These are phyloP conservation scores for Cercophora samala DNA, from an alignment of 495 filamentous ascomycete genomes.

Conservation along the genomic window DNA sequence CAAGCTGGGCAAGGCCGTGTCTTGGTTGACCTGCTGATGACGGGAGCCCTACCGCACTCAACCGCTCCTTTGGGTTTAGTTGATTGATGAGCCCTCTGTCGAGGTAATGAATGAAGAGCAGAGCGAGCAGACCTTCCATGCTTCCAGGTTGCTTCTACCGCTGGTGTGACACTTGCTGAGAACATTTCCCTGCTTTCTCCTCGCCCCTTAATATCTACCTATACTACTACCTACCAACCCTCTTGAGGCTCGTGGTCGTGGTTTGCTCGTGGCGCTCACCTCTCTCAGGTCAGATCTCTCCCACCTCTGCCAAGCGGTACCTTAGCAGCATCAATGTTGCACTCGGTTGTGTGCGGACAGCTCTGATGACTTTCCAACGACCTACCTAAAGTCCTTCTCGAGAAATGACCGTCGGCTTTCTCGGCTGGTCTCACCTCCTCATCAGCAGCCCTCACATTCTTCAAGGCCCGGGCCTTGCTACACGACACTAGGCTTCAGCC, in stretches of 20 bases:
- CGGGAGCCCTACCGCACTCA: no score
- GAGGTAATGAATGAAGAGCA: no score
- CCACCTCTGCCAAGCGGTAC: not conserved
- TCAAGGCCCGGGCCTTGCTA: not conserved
- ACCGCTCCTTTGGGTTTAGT: no score
- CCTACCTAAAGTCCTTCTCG: no score
- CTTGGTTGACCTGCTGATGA: conserved; percentile 1
- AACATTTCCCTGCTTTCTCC: not conserved
- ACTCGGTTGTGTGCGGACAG: not conserved
- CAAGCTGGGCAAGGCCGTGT: conserved; percentile 3
- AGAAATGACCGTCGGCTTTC: not conserved
- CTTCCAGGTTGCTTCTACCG: not conserved
- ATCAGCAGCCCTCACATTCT: no score
- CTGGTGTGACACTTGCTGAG: not conserved
- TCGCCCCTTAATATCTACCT: not conserved
- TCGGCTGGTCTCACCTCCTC: not conserved
- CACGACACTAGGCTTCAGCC: conserved; percentile 1
- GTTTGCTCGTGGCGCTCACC: not conserved
- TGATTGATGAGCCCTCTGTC: no score
- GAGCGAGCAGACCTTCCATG: no score
- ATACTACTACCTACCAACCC: no score
- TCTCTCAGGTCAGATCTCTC: not conserved
- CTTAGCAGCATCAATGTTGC: not conserved
- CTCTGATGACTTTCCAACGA: not conserved
- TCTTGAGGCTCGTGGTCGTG: not conserved